These are phyloP conservation scores for Heracleum sosnowskyi DNA, from an alignment of 129 eudicot genomes.

Conservation along the genomic window DNA sequence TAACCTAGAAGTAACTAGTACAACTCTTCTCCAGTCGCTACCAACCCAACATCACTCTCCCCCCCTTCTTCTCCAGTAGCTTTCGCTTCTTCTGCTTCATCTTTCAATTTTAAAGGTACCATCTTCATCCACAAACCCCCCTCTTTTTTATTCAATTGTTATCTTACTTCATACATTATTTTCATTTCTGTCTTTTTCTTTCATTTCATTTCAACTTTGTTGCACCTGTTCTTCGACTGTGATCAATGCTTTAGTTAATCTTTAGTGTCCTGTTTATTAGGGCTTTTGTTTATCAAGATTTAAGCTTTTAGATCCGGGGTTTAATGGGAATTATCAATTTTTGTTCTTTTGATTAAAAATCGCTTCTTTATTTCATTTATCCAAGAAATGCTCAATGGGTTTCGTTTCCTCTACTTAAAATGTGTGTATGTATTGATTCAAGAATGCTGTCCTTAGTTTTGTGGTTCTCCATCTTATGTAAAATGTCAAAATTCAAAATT, in stretches of 20 bases:
- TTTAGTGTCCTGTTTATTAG: neutral
- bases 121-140: neutral
- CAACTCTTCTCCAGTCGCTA: neutral
- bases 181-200: neutral
- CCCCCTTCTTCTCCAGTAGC: neutral
- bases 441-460: neutral
- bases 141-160: neutral
- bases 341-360: neutral
- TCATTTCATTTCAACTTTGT: neutral
- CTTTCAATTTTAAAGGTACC: neutral
- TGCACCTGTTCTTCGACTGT: neutral
- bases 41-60: neutral
- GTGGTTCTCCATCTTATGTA: neutral
- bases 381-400: neutral
- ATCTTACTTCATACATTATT: neutral
- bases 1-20: neutral
- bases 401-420: neutral
- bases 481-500: no score
- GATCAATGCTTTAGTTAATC: constrained; percentile 3
- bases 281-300: neutral
- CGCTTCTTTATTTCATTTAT: neutral
- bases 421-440: neutral
- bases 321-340: neutral
- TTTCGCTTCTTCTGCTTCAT: neutral
- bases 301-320: constrained; percentile 7